These are phyloP conservation scores for Crithidia expoeki DNA, from an alignment of 208 protist genomes.

Conservation along the genomic window DNA sequence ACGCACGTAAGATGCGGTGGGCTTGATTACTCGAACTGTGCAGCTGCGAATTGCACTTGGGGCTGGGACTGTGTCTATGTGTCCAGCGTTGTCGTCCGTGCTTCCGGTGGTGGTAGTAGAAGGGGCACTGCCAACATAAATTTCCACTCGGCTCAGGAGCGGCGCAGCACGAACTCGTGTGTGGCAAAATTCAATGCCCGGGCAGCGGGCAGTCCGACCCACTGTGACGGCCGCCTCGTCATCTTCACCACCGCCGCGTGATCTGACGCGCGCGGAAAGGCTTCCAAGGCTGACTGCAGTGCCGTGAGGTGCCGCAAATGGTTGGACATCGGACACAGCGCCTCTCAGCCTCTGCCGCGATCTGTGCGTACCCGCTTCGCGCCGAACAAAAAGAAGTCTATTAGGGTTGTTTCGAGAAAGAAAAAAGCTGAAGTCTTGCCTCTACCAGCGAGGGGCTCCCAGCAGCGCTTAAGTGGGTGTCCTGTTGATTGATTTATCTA, in stretches of 20 bases:
- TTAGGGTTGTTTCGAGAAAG: not conserved
- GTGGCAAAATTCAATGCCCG: constrained; percentile 12
- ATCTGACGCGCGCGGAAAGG: constrained; percentile 2
- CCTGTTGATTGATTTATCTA: too few relatives aligned
- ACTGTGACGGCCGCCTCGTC: constrained; percentile 1
- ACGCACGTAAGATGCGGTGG: not conserved
- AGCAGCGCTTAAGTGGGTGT: too few relatives aligned
- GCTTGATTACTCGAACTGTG: not conserved
- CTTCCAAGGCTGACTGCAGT: not conserved
- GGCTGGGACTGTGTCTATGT: too few relatives aligned
- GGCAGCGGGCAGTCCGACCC: constrained; percentile 14
- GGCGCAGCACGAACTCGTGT: constrained; percentile 15
- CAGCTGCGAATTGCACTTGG: not conserved
- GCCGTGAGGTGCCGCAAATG: not conserved
- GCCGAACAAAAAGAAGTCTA: not conserved
- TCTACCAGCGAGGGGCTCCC: too few relatives aligned
- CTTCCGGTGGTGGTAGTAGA: too few relatives aligned
- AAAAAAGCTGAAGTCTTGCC: too few relatives aligned
- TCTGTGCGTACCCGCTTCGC: constrained; percentile 3
- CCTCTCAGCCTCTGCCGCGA: not conserved
- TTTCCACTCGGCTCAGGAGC: not conserved
- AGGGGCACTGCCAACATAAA: constrained; percentile 23
- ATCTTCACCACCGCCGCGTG: not conserved
- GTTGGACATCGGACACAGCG: constrained; percentile 4
- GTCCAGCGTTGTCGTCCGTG: too few relatives aligned